A percentile compares a stretch with the other conserved stretches of the same genome.
Evolutionary conservation across 2,329 filamentous ascomycete genomes (phyloP).

Genomic region (Fusarium coicis): DNA sequence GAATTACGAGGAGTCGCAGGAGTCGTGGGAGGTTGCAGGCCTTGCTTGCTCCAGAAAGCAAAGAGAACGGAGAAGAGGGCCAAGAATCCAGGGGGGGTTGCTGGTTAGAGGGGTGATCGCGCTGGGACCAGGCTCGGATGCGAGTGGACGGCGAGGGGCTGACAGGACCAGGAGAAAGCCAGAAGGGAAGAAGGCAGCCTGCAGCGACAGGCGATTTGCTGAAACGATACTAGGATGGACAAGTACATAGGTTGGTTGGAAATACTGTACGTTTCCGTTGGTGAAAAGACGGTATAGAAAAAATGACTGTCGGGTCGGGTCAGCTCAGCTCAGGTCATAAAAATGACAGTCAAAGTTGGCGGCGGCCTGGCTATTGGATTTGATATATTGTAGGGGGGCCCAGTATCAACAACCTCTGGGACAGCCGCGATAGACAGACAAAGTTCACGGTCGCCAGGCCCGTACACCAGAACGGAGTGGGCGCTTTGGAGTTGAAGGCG

Average conservation of each 20-base stretch:
- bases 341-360: constrained; percentile 13
- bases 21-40: constrained; percentile 37
- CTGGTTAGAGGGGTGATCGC: constrained; percentile 33
- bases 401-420: constrained; percentile 7
- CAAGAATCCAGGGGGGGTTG: constrained; percentile 33
- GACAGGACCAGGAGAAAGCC: constrained; percentile 20
- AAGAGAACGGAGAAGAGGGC: constrained; percentile 24
- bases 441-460: constrained; percentile 1
- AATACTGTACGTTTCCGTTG: neutral
- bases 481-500: neutral
- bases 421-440: neutral
- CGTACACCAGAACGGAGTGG: neutral
- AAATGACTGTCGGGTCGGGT: neutral
- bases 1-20: constrained; percentile 28
- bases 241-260: neutral
- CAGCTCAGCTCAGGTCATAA: constrained; percentile 5
- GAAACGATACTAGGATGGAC: constrained; percentile 26
- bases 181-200: constrained; percentile 1
- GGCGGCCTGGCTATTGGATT: neutral
- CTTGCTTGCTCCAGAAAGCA: constrained; percentile 24
- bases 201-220: constrained; percentile 28
- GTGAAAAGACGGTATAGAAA: constrained; percentile 34
- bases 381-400: constrained; percentile 1
- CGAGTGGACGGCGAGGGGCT: constrained; percentile 38
- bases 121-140: constrained; percentile 35